Evolutionary conservation across 1,139 yeast genomes (phyloP).

Genomic region (Scheffersomyces insectosa): DNA sequence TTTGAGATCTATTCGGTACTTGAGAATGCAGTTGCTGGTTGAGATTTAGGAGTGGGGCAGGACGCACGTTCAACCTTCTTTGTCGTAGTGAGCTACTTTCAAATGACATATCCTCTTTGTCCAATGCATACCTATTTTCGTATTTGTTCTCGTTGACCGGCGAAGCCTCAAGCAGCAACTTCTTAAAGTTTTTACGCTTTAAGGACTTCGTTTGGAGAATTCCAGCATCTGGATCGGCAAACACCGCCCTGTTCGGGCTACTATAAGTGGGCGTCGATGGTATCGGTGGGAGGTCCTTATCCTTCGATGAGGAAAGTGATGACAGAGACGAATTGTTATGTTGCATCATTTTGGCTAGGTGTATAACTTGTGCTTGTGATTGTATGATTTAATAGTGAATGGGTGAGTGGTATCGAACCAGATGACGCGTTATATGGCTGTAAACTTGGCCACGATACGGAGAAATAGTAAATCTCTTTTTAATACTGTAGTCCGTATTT

Average conservation of each 20-base stretch:
- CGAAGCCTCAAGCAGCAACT: conserved; percentile 50
- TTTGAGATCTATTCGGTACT: background rate
- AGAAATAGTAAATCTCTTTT: too few species aligned
- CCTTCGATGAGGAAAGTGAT: conserved; percentile 29
- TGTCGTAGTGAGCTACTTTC: conserved; percentile 13
- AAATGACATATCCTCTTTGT: conserved; percentile 5
- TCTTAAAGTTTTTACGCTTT: conserved; percentile 72
- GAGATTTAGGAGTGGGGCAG: conserved; percentile 20
- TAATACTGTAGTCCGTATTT: too few species aligned
- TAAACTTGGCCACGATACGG: too few species aligned
- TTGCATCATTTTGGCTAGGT: conserved; percentile 20
- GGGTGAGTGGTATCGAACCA: too few species aligned
- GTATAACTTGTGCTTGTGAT: too few species aligned
- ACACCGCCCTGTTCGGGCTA: background rate
- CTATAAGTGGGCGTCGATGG: conserved; percentile 19
- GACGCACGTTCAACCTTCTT: conserved; percentile 15
- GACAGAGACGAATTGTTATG: conserved; percentile 27
- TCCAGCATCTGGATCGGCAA: conserved; percentile 5
- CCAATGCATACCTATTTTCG: background rate
- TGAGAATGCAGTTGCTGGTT: background rate
- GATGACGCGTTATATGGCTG: too few species aligned
- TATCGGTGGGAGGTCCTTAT: conserved; percentile 43
- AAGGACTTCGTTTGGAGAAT: conserved; percentile 57
- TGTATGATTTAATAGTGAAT: too few species aligned
- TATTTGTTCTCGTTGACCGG: conserved; percentile 5